Conservation (phyloP, 2,329 filamentous ascomycete species). For the Lojkania enalia region DNA sequence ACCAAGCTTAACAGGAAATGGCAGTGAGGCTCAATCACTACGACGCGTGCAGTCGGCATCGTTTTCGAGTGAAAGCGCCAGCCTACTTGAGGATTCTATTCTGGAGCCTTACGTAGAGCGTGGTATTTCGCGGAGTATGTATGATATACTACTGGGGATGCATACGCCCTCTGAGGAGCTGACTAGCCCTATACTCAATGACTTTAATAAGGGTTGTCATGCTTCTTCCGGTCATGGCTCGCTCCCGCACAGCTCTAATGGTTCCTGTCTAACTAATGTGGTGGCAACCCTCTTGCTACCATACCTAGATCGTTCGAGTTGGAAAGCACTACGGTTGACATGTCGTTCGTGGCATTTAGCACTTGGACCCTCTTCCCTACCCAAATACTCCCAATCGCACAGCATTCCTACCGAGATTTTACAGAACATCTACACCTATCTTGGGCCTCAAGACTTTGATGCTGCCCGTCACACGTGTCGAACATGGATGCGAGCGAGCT, state of each 20-base stretch:
- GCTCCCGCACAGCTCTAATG: neutral
- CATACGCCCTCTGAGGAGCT: constrained; percentile 25
- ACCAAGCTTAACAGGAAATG: constrained; percentile 21
- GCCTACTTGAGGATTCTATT: constrained; percentile 23
- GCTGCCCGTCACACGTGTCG: constrained; percentile 63
- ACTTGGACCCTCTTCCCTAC: constrained; percentile 26
- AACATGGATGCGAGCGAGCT: constrained; percentile 61
- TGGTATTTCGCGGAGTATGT: constrained; percentile 27
- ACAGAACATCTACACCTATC: constrained; percentile 50
- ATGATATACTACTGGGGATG: constrained; percentile 29
- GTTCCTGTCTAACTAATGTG: neutral
- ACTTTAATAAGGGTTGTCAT: constrained; percentile 8
- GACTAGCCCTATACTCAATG: constrained; percentile 10
- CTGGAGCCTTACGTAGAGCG: constrained; percentile 26
- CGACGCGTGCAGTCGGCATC: constrained; percentile 24
- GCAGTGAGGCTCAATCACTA: constrained; percentile 14
- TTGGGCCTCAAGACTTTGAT: constrained; percentile 59
- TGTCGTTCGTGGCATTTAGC: constrained; percentile 41
- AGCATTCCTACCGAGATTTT: constrained; percentile 54
- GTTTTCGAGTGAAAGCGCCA: constrained; percentile 24
- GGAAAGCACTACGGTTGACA: constrained; percentile 35
- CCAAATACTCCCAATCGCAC: constrained; percentile 30
- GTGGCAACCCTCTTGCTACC: constrained; percentile 10
- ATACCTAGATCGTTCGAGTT: constrained; percentile 19
- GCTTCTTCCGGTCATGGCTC: neutral